phyloP scores from a whole-genome alignment of 805 yeast species.

The Myxozyma monticola region DNA sequence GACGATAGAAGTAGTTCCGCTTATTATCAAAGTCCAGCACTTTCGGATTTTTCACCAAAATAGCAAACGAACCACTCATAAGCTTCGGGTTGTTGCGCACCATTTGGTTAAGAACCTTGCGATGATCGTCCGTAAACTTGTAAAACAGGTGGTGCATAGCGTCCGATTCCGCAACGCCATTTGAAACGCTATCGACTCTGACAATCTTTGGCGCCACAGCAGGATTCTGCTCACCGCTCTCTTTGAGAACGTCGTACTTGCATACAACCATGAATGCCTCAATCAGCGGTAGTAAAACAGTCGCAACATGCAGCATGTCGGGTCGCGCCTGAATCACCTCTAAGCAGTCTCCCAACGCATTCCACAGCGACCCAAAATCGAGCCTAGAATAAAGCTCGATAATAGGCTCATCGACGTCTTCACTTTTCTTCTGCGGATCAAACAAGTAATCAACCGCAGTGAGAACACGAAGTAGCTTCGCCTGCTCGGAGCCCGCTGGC shows the following conservation, averaged over 20 bases:
- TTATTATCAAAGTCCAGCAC: slow-evolving; percentile 95
- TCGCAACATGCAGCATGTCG: slow-evolving; percentile 63
- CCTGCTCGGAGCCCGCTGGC: slow-evolving; percentile 79
- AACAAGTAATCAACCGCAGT: slow-evolving; percentile 85
- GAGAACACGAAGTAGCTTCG: slow-evolving; percentile 77
- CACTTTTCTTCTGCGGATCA: slow-evolving; percentile 44
- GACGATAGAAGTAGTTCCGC: slow-evolving; percentile 76
- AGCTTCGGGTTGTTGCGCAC: slow-evolving; percentile 85
- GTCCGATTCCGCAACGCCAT: background rate
- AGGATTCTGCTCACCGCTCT: background rate
- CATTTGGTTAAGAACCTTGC: slow-evolving; percentile 85
- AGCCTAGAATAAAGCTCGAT: slow-evolving; percentile 64
- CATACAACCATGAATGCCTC: slow-evolving; percentile 97
- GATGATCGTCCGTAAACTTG: slow-evolving; percentile 84
- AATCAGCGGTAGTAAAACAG: slow-evolving; percentile 78
- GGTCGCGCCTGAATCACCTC: slow-evolving; percentile 60
- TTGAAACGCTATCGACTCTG: background rate
- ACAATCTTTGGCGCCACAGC: slow-evolving; percentile 1
- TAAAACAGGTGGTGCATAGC: slow-evolving; percentile 52
- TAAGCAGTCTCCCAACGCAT: slow-evolving; percentile 72
- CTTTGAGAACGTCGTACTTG: slow-evolving; percentile 48
- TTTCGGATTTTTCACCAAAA: slow-evolving; percentile 82
- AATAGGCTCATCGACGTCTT: slow-evolving; percentile 48
- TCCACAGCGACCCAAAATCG: slow-evolving; percentile 81
- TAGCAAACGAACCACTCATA: slow-evolving; percentile 93